Evolutionary conservation across 192 early-diverging fungal species (phyloP).

Genomic region (Coemansia sp.): DNA sequence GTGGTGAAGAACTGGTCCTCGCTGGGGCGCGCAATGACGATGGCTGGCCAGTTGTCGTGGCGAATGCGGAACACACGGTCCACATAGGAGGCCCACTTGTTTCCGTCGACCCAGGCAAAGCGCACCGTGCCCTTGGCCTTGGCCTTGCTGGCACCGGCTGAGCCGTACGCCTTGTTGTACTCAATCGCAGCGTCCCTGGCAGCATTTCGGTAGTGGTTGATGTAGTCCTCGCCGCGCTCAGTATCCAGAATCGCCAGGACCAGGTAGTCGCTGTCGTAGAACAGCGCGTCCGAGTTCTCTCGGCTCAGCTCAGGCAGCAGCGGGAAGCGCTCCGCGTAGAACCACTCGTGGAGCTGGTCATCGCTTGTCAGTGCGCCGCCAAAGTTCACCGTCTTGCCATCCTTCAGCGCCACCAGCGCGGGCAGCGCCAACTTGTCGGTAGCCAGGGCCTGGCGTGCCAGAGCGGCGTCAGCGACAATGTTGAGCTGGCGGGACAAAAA

Average conservation of each 20-base stretch:
- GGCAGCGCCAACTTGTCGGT: conserved; percentile 39
- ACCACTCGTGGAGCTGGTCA: conserved; percentile 61
- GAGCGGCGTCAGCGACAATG: conserved; percentile 14
- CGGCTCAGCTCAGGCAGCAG: conserved; percentile 66
- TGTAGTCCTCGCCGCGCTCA: conserved; percentile 16
- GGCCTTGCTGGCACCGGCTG: not conserved
- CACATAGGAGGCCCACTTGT: conserved; percentile 66
- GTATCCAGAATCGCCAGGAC: conserved; percentile 67
- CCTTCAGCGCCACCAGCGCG: conserved; percentile 63
- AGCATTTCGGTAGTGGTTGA: conserved; percentile 16
- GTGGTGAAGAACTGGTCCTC: conserved; percentile 47
- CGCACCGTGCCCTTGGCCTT: conserved; percentile 36
- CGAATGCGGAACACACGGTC: conserved; percentile 56
- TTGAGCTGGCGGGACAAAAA: conserved; percentile 47
- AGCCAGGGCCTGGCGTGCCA: conserved; percentile 17
- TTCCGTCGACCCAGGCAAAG: conserved; percentile 69
- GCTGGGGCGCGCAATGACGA: conserved; percentile 59
- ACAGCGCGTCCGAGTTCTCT: conserved; percentile 69
- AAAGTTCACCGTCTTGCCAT: conserved; percentile 45
- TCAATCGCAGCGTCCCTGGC: conserved; percentile 32
- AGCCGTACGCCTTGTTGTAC: conserved; percentile 7
- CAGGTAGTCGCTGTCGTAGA: conserved; percentile 67
- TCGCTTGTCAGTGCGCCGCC: conserved; percentile 33
- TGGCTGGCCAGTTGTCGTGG: conserved; percentile 37
- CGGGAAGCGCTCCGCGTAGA: conserved; percentile 67